These are phyloP conservation scores for Papiliotrema laurentii DNA, from an alignment of 1,284 basidiomycete genomes.

Conservation along the genomic window DNA sequence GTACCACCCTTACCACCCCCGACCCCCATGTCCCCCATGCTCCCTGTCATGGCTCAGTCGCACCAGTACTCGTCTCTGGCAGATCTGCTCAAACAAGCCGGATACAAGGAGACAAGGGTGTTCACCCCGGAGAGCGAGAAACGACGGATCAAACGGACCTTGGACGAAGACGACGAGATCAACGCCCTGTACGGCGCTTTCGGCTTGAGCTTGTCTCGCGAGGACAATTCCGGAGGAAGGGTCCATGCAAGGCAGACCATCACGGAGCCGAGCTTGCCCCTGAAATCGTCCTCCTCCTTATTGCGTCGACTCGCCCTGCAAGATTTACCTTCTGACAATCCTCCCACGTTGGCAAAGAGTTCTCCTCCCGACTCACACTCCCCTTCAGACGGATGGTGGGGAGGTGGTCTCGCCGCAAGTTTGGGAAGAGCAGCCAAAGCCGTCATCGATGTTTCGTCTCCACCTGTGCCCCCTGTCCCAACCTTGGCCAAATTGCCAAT, in stretches of 20 bases:
- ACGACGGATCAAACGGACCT: conserved; percentile 29
- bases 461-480: conserved; percentile 5
- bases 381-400: conserved; percentile 33
- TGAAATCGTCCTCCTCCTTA: conserved; percentile 29
- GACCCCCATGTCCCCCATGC: conserved; percentile 4
- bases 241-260: conserved; percentile 19
- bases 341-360: too few relatives aligned
- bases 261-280: conserved; percentile 25
- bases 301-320: conserved; percentile 25
- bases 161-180: conserved; percentile 30
- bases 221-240: neutral
- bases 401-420: conserved; percentile 13
- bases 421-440: conserved; percentile 14
- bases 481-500: neutral
- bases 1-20: conserved; percentile 12
- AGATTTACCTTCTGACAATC: too few relatives aligned
- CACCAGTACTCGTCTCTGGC: conserved; percentile 68
- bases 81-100: conserved; percentile 73
- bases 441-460: conserved; percentile 10
- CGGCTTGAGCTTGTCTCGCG: conserved; percentile 14
- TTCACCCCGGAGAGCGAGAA: conserved; percentile 76
- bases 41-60: conserved; percentile 2
- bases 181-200: conserved; percentile 36
- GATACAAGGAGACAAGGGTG: conserved; percentile 81
- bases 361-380: too few relatives aligned